A percentile compares a stretch with the other conserved stretches of the same genome.
Conservation (phyloP, 176 grass and related monocot genomes). For the Raddia guianensis region DNA sequence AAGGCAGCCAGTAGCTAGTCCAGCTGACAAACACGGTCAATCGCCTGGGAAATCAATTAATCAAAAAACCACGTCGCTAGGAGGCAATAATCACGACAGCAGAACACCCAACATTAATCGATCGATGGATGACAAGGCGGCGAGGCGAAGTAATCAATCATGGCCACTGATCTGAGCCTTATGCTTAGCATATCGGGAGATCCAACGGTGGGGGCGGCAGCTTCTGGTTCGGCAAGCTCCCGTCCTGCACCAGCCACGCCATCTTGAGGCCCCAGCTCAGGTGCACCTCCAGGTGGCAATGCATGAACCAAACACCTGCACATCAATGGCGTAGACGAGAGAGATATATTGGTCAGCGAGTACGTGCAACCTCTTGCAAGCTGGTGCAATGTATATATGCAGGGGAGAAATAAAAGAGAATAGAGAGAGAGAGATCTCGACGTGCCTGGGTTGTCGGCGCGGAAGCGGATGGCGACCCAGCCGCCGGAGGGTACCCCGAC, state of each 20-base stretch:
- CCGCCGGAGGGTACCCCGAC: conserved; percentile 73
- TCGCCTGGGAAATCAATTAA: conserved; percentile 28
- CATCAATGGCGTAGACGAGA: not conserved
- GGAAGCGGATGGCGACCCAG: conserved; percentile 79
- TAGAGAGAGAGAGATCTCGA: not conserved
- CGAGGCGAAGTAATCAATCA: not conserved
- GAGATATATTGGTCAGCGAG: not conserved
- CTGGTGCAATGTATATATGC: not conserved
- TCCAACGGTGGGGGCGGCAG: conserved; percentile 67
- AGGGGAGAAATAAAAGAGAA: too few relatives aligned
- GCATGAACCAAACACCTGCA: conserved; percentile 93
- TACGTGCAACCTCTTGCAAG: not conserved
- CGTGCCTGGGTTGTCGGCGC: conserved; percentile 71
- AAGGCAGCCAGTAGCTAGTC: not conserved
- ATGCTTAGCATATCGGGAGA: conserved; percentile 67
- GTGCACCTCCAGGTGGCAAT: conserved; percentile 88
- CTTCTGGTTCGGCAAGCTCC: conserved; percentile 56
- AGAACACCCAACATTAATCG: not conserved
- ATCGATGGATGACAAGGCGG: not conserved
- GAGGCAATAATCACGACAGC: not conserved
- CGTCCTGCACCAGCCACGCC: conserved; percentile 80
- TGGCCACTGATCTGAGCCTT: not conserved
- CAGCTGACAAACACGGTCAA: conserved; percentile 18
- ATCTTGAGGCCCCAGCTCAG: conserved; percentile 85
- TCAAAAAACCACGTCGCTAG: not conserved